Conservation (phyloP, 345 rosid genomes). For the Eutrema heterophyllum region DNA sequence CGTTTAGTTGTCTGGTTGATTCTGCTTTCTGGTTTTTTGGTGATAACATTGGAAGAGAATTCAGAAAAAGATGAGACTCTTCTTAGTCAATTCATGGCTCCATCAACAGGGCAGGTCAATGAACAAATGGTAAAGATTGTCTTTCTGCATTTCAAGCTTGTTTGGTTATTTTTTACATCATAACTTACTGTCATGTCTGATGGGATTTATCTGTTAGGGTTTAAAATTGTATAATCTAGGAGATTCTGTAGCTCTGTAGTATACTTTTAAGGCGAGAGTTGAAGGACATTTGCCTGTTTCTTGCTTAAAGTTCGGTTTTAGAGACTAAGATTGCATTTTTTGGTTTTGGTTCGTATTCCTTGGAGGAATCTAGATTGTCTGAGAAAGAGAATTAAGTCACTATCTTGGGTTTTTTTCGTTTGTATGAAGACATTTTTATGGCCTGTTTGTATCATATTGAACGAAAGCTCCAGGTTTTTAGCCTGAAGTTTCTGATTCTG, state of each 20-base stretch:
- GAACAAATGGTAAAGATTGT: slow-evolving; percentile 44
- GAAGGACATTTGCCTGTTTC: neutral
- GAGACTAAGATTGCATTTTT: neutral
- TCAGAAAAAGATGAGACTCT: slow-evolving; percentile 39
- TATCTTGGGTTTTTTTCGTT: neutral
- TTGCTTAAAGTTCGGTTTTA: neutral
- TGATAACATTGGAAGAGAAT: slow-evolving; percentile 33
- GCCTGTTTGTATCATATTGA: neutral
- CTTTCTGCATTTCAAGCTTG: neutral
- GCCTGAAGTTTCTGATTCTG: neutral
- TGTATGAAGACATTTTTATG: neutral
- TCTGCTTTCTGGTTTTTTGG: slow-evolving; percentile 39
- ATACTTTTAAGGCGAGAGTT: neutral
- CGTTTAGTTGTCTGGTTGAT: slow-evolving; percentile 28
- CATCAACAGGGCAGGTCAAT: slow-evolving; percentile 46
- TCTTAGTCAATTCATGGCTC: slow-evolving; percentile 40
- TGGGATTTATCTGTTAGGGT: neutral
- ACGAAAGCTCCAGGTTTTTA: neutral
- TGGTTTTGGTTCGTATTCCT: neutral
- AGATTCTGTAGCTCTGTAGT: neutral
- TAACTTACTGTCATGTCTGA: neutral
- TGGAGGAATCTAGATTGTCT: neutral
- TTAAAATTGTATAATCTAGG: neutral
- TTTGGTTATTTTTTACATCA: neutral
- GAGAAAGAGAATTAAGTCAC: neutral